Base-by-base conservation (phyloP, 2,329 filamentous ascomycete genomes). In the Penicillium corylophilum region DNA sequence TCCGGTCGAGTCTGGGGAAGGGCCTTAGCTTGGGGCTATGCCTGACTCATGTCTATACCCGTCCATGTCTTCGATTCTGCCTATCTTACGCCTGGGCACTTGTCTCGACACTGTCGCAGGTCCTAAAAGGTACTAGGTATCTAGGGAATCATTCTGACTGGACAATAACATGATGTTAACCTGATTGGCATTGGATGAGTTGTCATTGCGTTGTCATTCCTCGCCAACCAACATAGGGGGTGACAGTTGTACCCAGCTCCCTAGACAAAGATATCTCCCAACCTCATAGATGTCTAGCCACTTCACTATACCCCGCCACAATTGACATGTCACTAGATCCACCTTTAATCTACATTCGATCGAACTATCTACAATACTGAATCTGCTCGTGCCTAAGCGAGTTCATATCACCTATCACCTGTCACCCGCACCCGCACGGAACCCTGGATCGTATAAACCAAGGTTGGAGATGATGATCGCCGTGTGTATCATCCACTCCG, bases 391-490 rank as follows among this genome's bases (percentile, higher is more conserved):
- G 20, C 23, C 22, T 24, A 16, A 18, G 23, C 23, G 40, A 39
- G 13, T 20, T 20, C 16, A 20, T 28, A 16, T n/a, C n/a, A n/a
- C 15, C 13, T 8, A 12, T n/a, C 13, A 41, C 8, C 39, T 26
- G 22, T 41, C 39, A 41, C 20, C 4, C n/a, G 13, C 23, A 16
- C 20, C 6, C 20, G 9, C 23, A 16, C 20, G 6, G 40, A 55
- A 46, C 53, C 55, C 35, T 55, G 54, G 56, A 44, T 49, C 42
- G 20, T 20, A 22, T 6, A 49, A 47, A 51, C 41, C 41, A 28
- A 46, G 33, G 50, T 46, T 46, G 38, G 28, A 56, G 51, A 46
- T 61, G 54, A 63, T 63, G 59, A 63, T 59, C 60, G 41, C 45
- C 52, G 38, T 50, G n/a, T 18, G 51, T 52, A 59, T 62, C 60